Conservation (phyloP, 352 stramenopile genomes). For the Globisporangium camurandrum region DNA sequence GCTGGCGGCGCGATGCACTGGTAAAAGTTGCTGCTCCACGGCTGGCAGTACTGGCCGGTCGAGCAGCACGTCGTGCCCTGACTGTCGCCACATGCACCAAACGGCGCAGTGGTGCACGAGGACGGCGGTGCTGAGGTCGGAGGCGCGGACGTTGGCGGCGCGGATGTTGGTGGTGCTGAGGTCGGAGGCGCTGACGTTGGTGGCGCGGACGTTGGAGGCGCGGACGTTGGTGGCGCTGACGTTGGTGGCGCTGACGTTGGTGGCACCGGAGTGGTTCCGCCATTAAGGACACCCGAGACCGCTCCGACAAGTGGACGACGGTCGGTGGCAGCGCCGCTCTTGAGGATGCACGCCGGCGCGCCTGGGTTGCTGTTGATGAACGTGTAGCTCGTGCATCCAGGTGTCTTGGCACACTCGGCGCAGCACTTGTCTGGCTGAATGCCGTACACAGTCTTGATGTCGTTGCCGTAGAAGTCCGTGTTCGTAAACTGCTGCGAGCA, state of each 20-base stretch:
- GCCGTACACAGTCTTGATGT: slow-evolving; percentile 22
- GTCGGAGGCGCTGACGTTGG: neutral
- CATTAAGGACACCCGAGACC: neutral
- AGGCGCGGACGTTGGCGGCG: neutral
- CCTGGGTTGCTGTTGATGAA: slow-evolving; percentile 29
- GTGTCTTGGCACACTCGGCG: slow-evolving; percentile 14
- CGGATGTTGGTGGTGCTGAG: neutral
- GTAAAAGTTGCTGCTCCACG: slow-evolving; percentile 30
- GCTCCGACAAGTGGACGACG: neutral
- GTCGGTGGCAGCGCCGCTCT: slow-evolving; percentile 13
- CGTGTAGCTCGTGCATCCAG: slow-evolving; percentile 26
- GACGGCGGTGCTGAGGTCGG: neutral
- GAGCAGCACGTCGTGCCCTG: neutral
- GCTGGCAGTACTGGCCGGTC: slow-evolving; percentile 30
- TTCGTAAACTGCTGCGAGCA: slow-evolving; percentile 25
- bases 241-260: neutral
- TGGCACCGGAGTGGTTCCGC: no score
- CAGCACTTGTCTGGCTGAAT: slow-evolving; percentile 24
- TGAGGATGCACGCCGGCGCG: slow-evolving; percentile 27
- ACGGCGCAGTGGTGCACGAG: neutral
- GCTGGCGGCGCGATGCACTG: slow-evolving; percentile 26
- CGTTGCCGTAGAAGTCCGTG: slow-evolving; percentile 27
- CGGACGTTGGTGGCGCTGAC: neutral
- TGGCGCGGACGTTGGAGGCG: no score
- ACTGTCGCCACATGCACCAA: neutral